These are phyloP conservation scores for Kentomonas sorsogonicus DNA, from an alignment of 208 protist genomes.

Conservation along the genomic window DNA sequence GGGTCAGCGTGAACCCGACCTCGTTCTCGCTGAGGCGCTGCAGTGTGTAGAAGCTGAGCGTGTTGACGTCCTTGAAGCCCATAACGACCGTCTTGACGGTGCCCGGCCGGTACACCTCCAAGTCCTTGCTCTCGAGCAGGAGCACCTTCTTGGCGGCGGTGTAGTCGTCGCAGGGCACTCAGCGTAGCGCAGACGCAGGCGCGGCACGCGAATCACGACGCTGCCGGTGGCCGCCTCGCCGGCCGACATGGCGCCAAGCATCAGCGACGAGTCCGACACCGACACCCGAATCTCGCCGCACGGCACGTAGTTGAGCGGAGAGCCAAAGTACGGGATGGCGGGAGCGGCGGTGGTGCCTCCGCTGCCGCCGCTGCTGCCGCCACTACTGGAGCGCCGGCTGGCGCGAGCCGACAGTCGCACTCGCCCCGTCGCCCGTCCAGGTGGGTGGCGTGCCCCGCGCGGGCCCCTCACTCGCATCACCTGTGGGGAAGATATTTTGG, in stretches of 20 bases:
- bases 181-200: conserved; percentile 55
- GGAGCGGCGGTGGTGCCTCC: not conserved
- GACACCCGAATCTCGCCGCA: conserved; percentile 58
- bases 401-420: no score
- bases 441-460: no score
- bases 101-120: conserved; percentile 70
- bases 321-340: conserved; percentile 66
- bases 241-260: conserved; percentile 50
- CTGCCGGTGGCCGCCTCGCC: conserved; percentile 38
- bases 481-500: no score
- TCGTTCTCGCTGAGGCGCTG: conserved; percentile 53
- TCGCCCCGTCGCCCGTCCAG: no score
- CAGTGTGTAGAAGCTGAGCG: conserved; percentile 78
- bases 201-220: conserved; percentile 57
- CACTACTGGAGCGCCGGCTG: no score
- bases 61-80: conserved; percentile 66
- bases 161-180: conserved; percentile 69
- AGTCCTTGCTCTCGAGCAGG: conserved; percentile 59
- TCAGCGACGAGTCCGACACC: conserved; percentile 49
- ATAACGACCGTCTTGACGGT: conserved; percentile 53
- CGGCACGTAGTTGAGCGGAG: conserved; percentile 45
- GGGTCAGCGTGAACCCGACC: conserved; percentile 63
- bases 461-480: no score
- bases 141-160: conserved; percentile 62
- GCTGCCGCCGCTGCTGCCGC: no score